A percentile compares a stretch with the other conserved stretches of the same genome.
phyloP scores from a whole-genome alignment of 805 yeast species.

The Candida railenensis region DNA sequence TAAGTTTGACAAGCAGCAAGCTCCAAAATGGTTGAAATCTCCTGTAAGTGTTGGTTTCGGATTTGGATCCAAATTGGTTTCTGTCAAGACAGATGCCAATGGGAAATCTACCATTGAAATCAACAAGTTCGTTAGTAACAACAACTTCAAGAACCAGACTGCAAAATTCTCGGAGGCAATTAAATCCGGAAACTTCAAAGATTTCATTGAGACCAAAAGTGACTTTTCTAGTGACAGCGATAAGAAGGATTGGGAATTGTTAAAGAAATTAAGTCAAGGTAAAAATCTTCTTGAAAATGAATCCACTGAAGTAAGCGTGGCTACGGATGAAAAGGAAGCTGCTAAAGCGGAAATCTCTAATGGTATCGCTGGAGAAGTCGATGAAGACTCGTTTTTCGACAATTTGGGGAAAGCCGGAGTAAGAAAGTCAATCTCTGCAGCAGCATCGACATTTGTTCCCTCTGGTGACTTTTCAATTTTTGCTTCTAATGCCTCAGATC shows the following conservation, averaged over 20 bases:
- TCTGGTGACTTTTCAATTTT: conserved; percentile 50
- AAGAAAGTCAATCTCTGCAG: conserved; percentile 4
- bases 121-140: conserved; percentile 36
- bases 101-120: conserved; percentile 44
- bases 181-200: conserved; percentile 49
- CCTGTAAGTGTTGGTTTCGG: conserved; percentile 81
- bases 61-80: conserved; percentile 86
- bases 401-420: conserved; percentile 27
- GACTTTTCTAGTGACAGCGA: conserved; percentile 35
- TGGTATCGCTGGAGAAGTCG: conserved; percentile 11
- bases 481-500: conserved; percentile 31
- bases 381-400: conserved; percentile 34
- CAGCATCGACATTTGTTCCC: conserved; percentile 40
- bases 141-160: conserved; percentile 32
- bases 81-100: conserved; percentile 42
- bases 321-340: conserved; percentile 6
- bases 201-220: conserved; percentile 54
- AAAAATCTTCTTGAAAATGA: conserved; percentile 42
- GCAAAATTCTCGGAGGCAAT: conserved; percentile 56
- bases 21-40: conserved; percentile 85
- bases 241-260: conserved; percentile 64
- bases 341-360: conserved; percentile 9
- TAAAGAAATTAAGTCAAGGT: conserved; percentile 50
- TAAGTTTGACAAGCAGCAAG: conserved; percentile 66
- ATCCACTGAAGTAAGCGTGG: conserved; percentile 12